phyloP scores from a whole-genome alignment of 2,329 filamentous ascomycete genomes.

The Purpureocillium takamizusanense region DNA sequence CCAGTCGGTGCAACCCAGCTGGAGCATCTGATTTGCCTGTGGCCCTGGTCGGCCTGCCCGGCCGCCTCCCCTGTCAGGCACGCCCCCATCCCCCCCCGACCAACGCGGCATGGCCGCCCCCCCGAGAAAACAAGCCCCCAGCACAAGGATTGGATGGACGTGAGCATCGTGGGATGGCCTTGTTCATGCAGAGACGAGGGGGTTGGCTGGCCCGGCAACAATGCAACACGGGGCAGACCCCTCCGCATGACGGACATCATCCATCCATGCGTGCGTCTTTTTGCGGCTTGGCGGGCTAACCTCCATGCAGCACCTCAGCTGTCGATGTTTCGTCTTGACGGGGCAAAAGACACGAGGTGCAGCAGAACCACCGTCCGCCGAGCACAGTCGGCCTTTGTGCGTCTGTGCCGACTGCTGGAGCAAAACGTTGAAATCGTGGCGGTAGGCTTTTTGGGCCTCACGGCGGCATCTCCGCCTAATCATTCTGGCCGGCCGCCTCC shows the following conservation, averaged over 20 bases:
- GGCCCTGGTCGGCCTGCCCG: not conserved
- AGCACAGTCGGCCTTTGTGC: too few relatives aligned
- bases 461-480: too few relatives aligned
- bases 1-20: constrained; percentile 2
- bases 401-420: too few relatives aligned
- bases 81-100: not conserved
- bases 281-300: too few relatives aligned
- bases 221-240: not conserved
- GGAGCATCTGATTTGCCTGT: constrained; percentile 2
- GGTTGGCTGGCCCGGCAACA: constrained; percentile 6
- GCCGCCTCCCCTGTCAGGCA: not conserved
- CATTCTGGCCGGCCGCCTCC: not conserved
- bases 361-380: too few relatives aligned
- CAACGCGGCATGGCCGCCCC: too few relatives aligned
- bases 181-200: constrained; percentile 1
- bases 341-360: too few relatives aligned
- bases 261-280: not conserved
- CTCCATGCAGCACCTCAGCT: too few relatives aligned
- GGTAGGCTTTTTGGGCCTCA: too few relatives aligned
- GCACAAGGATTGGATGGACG: not conserved
- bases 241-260: not conserved
- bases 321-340: too few relatives aligned
- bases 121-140: too few relatives aligned
- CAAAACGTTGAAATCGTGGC: too few relatives aligned
- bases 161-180: not conserved